Conservation (phyloP, 148 eudicot genomes). For the Vaccinium macrocarpon region DNA sequence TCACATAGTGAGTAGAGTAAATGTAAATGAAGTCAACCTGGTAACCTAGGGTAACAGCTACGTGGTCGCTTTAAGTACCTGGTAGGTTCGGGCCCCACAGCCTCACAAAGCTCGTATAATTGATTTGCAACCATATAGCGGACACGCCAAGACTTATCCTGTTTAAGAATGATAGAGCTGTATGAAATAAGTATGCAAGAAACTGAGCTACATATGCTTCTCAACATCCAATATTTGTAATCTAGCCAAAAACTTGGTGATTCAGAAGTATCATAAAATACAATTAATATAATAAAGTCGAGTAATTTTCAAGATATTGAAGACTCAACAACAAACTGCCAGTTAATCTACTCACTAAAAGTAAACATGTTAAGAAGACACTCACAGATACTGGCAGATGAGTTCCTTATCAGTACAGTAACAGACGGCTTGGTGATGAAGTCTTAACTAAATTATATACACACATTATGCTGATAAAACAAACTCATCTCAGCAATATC, state of each 20-base stretch:
- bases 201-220: not conserved
- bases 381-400: not conserved
- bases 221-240: not conserved
- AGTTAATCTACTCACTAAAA: not conserved
- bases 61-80: conserved; percentile 40
- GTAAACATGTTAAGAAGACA: not conserved
- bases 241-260: not conserved
- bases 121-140: conserved; percentile 99
- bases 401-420: not conserved
- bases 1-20: conserved; percentile 1
- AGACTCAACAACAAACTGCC: not conserved
- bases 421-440: not conserved
- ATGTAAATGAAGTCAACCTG: not conserved
- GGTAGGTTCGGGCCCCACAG: conserved; percentile 96
- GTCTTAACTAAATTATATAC: not conserved
- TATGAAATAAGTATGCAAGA: not conserved
- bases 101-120: conserved; percentile 97
- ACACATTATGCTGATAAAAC: not conserved
- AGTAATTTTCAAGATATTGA: not conserved
- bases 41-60: not conserved
- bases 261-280: not conserved
- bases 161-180: conserved; percentile 29
- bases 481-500: not conserved
- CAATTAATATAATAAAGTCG: not conserved
- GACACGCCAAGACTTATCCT: conserved; percentile 99